Conservation (phyloP, 139 green algal genomes). For the Coelastrella sp. region DNA sequence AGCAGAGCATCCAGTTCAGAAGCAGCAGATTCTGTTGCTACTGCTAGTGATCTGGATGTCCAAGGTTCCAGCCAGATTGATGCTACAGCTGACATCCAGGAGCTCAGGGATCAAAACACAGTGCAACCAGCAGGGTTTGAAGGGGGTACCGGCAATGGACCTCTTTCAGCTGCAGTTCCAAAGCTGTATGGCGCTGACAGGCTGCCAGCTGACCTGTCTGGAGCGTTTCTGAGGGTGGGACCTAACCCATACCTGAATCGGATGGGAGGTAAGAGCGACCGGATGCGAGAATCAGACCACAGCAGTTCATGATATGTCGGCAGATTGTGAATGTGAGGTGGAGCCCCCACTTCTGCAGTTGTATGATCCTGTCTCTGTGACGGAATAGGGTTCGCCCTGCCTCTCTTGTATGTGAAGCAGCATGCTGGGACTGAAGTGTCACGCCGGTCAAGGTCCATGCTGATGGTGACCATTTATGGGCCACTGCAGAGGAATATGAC, state of each 20-base stretch:
- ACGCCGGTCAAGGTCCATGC: background rate
- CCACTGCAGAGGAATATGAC: no score
- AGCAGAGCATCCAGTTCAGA: background rate
- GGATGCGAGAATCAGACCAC: background rate
- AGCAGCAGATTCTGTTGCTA: no score
- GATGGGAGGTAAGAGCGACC: conserved; percentile 29
- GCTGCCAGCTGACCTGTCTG: conserved; percentile 45
- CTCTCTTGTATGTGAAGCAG: background rate
- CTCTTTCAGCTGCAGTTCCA: background rate
- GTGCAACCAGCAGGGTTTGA: background rate
- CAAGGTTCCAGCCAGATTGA: background rate
- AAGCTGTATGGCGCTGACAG: conserved; percentile 36
- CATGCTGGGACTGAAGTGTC: background rate
- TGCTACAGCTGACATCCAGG: background rate
- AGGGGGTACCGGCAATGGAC: background rate
- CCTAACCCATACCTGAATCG: conserved; percentile 54
- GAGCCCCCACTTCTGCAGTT: no score
- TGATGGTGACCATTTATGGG: background rate
- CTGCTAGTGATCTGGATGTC: background rate
- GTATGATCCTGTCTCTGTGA: no score
- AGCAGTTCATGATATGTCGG: no score
- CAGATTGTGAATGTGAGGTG: no score
- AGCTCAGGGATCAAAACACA: background rate
- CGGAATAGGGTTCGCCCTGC: background rate
- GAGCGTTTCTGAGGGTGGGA: conserved; percentile 52